Base-by-base conservation (phyloP, 2,329 filamentous ascomycete genomes). In the Scortechinia acanthostroma region DNA sequence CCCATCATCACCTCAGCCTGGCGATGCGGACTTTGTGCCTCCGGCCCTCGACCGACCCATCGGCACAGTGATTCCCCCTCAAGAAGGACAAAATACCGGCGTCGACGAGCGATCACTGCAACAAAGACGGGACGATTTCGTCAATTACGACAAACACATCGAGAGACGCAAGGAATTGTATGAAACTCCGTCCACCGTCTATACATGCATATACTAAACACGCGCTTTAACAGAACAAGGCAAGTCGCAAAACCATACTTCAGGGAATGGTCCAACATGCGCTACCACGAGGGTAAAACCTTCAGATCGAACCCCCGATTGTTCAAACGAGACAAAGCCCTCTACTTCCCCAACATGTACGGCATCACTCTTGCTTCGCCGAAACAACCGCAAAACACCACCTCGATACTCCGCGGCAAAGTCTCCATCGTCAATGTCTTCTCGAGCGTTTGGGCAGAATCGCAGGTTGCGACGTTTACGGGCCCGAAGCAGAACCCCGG, bases 341-440 rank as follows among this genome's bases (percentile, higher is more conserved):
- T 96, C 51, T 97, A 86, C 71, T 96, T 98, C 68, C 93, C 93
- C 42, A 98, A 98, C 66, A 72, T 98, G 47, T 78, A 77, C 60
- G 93, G 93, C 42, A 72, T 77, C 53, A 96, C 90, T 2, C 73
- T 96, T 22, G 67, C 56, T 69, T 65, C 60, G 60, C 48, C 53
- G 50, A 43, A 42, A 53, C 53, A 66, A 42, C 61, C 71, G 37
- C 68, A 64, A 46, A 80, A 95, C 64, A 95, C 91, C 2, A 96
- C 91, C 4, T 74, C 82, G 0, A 63, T 84, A 3, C 73, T 97
- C 46, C 67, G 73, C 42, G 88, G 87, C 47, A 86, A 80, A 58
- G 74, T 93, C 16, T 86, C 82, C 5, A 71, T 97, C 49, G 83
- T 98, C 21, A 83, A 78, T 58, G 68, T 97, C 44, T 95, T 91